Evolutionary conservation across 2,329 filamentous ascomycete species (phyloP).

Genomic region (Magnaporthiopsis rhizophila): DNA sequence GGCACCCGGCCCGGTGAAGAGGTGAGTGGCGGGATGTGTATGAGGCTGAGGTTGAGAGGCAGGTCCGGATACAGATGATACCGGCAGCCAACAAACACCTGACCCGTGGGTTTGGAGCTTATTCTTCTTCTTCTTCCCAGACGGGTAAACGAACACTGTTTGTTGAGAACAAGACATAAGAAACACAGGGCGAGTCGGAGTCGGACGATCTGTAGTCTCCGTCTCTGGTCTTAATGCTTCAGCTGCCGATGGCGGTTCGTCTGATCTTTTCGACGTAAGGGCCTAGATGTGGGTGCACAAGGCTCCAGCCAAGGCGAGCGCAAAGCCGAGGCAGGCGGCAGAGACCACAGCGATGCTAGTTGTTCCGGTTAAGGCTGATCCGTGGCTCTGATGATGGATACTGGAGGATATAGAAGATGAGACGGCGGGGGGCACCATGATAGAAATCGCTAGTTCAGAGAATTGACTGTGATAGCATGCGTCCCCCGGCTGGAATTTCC

Average conservation of each 20-base stretch:
- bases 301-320: conserved; percentile 20
- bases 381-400: background rate
- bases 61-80: background rate
- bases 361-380: background rate
- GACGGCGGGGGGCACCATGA: no score
- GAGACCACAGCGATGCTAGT: conserved; percentile 8
- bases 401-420: no score
- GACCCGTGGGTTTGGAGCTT: conserved; percentile 21
- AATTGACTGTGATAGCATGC: background rate
- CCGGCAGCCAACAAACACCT: conserved; percentile 29
- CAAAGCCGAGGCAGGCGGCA: conserved; percentile 19
- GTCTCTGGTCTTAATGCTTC: background rate
- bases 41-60: no score
- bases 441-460: no score
- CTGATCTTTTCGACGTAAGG: conserved; percentile 29
- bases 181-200: background rate
- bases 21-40: background rate
- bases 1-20: background rate
- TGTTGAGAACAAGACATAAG: background rate
- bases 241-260: conserved; percentile 9
- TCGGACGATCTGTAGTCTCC: background rate
- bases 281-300: conserved; percentile 28
- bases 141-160: conserved; percentile 12
- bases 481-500: background rate
- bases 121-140: conserved; percentile 22